Evolutionary conservation across 2,329 filamentous ascomycete species (phyloP).

Genomic region (Paecilomyces variotii): DNA sequence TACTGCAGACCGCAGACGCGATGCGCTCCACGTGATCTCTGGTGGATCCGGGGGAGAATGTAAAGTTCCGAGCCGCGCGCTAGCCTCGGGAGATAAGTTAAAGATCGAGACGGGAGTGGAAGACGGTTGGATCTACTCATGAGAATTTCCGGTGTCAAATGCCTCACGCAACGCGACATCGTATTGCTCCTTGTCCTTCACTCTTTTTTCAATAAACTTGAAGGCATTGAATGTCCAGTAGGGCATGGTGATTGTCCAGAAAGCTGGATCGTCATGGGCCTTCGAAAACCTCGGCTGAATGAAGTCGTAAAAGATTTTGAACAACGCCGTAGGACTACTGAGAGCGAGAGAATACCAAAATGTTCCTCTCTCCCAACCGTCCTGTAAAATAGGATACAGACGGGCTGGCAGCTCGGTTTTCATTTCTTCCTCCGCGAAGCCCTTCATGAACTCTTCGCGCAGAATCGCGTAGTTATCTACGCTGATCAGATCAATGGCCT

Average conservation of each 20-base stretch:
- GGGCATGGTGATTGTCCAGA: not conserved
- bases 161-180: not conserved
- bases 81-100: no score
- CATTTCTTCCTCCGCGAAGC: constrained; percentile 15
- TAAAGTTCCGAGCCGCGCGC: no score
- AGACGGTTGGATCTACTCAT: no score
- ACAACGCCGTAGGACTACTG: constrained; percentile 16
- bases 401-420: no score
- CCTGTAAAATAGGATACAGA: no score
- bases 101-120: no score
- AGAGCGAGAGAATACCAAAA: constrained; percentile 22
- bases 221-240: not conserved
- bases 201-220: not conserved
- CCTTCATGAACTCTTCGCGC: constrained; percentile 11
- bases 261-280: not conserved
- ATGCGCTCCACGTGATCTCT: no score
- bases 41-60: no score
- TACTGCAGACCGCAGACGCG: no score
- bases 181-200: not conserved
- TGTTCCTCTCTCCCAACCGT: constrained; percentile 14
- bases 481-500: constrained; percentile 9
- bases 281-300: constrained; percentile 9
- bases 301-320: constrained; percentile 17
- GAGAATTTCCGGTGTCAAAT: not conserved
- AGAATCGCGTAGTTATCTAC: constrained; percentile 5